Base-by-base conservation (phyloP, 1,139 yeast genomes). In the Wickerhamomyces sp. region DNA sequence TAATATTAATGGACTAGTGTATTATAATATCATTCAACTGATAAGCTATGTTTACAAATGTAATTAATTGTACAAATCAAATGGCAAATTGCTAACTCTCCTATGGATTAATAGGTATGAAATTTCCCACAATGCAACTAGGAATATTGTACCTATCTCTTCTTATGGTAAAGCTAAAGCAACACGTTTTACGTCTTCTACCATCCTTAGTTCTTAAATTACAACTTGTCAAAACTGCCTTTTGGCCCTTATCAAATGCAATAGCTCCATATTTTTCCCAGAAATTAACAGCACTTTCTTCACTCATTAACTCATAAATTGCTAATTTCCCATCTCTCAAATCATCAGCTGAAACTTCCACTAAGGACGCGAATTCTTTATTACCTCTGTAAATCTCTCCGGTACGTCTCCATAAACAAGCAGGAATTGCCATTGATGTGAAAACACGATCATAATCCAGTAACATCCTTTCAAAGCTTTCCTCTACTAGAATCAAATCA, bases 221-320 rank as follows among this genome's bases (percentile, higher is more conserved):
- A 63, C 97, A 92, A 59, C 95, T 84, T 1, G 97, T 90, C 48
- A 92, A 65, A 7, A 92, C 96, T 0, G 97, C 96, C 59, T 92
- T 92, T 55, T 90, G 97, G 1, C 95, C 95, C 50, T 90, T 85
- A 55, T 90, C 97, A 63, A 92, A 90, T 3, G 97, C 97, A 58
- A 90, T 87, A 10, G 95, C 90, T 9, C 97, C 97, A 55, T 90
- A 92, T 60, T 90, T 90, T 59, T 92, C 97, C 97, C 97, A 92
- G 58, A 89, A 90, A 54, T 88, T 89, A n/a, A 92, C 97, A 7
- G 97, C 95, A 57, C 96, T 85, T 55, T 90, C 97, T 59, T 90
- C 97, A 43, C 92, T 83, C 96, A 92, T 86, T 46, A 92, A 67
- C 63, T 92, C 97, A 61, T 90, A 90, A 34, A 92, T 88, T 2